Conservation (phyloP, 2,329 filamentous ascomycete species). For the Penicillium rolfsii region DNA sequence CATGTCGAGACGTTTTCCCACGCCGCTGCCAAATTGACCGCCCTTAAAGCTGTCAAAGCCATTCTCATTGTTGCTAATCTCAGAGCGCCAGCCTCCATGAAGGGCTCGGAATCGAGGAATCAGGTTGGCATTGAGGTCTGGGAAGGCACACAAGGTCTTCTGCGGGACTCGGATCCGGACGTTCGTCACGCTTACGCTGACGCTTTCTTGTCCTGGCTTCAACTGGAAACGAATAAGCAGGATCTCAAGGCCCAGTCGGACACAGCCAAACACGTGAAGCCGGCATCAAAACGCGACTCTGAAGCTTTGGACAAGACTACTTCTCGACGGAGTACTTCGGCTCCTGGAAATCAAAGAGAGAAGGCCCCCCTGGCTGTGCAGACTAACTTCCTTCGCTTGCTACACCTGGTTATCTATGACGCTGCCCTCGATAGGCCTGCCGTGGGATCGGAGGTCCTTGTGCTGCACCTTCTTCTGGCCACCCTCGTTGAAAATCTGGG, state of each 20-base stretch:
- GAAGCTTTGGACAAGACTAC: conserved; percentile 42
- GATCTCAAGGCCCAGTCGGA: conserved; percentile 69
- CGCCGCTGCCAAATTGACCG: conserved; percentile 63
- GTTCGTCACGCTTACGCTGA: conserved; percentile 86
- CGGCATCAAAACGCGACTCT: conserved; percentile 48
- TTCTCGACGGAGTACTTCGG: conserved; percentile 69
- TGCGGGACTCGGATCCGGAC: conserved; percentile 75
- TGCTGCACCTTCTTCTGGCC: conserved; percentile 76
- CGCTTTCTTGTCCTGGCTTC: conserved; percentile 80
- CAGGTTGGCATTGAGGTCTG: conserved; percentile 80
- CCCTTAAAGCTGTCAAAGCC: conserved; percentile 77
- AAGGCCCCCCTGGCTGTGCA: conserved; percentile 57
- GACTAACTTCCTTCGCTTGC: conserved; percentile 75
- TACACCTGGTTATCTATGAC: conserved; percentile 90
- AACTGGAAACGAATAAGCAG: conserved; percentile 71
- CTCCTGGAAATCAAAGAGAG: conserved; percentile 62
- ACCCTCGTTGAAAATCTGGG: conserved; percentile 77
- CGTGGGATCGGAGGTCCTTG: conserved; percentile 72
- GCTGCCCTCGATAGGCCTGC: conserved; percentile 74
- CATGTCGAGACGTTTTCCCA: conserved; percentile 63
- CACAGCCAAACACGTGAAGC: conserved; percentile 50
- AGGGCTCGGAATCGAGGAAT: conserved; percentile 69
- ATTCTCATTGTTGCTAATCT: conserved; percentile 82
- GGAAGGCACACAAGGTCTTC: conserved; percentile 95
- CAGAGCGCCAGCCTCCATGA: conserved; percentile 61